A percentile compares a stretch with the other conserved stretches of the same genome.
phyloP scores from a whole-genome alignment of 176 grass and related monocot species.

The Aechmea fasciata region DNA sequence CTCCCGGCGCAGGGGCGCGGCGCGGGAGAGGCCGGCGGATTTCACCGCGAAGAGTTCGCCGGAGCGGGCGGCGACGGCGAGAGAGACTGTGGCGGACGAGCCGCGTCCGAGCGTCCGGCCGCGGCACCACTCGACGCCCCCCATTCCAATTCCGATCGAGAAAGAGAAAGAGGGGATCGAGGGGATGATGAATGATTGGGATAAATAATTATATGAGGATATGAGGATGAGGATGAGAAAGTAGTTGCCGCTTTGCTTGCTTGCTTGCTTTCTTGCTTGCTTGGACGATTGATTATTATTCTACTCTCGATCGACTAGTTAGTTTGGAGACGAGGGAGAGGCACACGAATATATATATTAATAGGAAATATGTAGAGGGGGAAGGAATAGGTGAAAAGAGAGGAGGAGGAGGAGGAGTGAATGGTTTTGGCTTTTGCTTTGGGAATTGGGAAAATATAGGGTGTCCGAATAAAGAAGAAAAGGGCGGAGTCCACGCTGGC shows the following conservation, averaged over 20 bases:
- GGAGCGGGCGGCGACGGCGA: constrained; percentile 8
- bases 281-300: background rate
- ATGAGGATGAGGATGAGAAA: background rate
- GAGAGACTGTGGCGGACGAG: constrained; percentile 30
- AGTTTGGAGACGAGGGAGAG: background rate
- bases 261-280: background rate
- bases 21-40: constrained; percentile 16
- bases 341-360: background rate
- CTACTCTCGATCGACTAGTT: too few species aligned
- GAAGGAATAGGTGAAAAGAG: too few species aligned
- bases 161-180: background rate
- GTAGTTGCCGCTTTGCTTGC: background rate
- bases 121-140: constrained; percentile 23
- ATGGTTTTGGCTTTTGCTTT: background rate
- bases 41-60: constrained; percentile 31
- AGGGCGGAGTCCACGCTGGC: constrained; percentile 21
- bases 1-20: constrained; percentile 21
- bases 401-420: constrained; percentile 28
- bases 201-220: too few species aligned
- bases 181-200: too few species aligned
- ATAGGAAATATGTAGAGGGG: background rate
- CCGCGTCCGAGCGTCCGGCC: constrained; percentile 35
- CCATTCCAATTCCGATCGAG: constrained; percentile 20
- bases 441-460: constrained; percentile 14
- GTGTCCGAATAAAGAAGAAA: constrained; percentile 23